phyloP scores from a whole-genome alignment of 2,329 filamentous ascomycete species.

The Fusarium abutilonis region DNA sequence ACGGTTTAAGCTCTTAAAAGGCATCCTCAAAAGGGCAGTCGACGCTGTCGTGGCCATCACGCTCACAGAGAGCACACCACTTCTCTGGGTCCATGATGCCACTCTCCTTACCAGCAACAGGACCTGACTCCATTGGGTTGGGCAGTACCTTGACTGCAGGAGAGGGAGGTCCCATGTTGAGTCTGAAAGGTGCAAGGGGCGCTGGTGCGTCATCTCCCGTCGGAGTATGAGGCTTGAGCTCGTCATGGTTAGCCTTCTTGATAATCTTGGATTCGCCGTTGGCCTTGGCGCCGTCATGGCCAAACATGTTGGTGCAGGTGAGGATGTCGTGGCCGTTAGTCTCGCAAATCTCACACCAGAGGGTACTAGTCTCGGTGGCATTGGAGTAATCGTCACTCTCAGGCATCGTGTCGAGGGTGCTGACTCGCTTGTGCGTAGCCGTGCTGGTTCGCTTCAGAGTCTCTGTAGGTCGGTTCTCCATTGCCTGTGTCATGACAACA shows the following conservation, averaged over 20 bases:
- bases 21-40: conserved; percentile 93
- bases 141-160: conserved; percentile 62
- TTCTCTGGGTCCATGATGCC: conserved; percentile 83
- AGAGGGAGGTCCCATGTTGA: conserved; percentile 53
- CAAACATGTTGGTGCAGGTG: conserved; percentile 92
- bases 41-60: conserved; percentile 95
- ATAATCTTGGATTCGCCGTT: conserved; percentile 47
- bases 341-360: conserved; percentile 97
- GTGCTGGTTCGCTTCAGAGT: conserved; percentile 62
- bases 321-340: conserved; percentile 91
- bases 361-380: conserved; percentile 74
- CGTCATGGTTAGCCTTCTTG: conserved; percentile 52
- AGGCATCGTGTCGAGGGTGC: conserved; percentile 73
- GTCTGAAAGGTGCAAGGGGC: conserved; percentile 63
- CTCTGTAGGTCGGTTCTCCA: conserved; percentile 58
- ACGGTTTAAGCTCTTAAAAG: conserved; percentile 57
- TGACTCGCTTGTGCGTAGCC: conserved; percentile 59
- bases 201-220: conserved; percentile 62
- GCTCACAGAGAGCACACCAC: conserved; percentile 97
- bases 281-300: conserved; percentile 54
- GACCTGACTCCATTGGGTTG: conserved; percentile 71
- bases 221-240: conserved; percentile 54
- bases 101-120: conserved; percentile 80
- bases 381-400: conserved; percentile 76
- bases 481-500: conserved; percentile 65